Conservation (phyloP, 306 rosid genomes). For the Vachellia pachyceras region DNA sequence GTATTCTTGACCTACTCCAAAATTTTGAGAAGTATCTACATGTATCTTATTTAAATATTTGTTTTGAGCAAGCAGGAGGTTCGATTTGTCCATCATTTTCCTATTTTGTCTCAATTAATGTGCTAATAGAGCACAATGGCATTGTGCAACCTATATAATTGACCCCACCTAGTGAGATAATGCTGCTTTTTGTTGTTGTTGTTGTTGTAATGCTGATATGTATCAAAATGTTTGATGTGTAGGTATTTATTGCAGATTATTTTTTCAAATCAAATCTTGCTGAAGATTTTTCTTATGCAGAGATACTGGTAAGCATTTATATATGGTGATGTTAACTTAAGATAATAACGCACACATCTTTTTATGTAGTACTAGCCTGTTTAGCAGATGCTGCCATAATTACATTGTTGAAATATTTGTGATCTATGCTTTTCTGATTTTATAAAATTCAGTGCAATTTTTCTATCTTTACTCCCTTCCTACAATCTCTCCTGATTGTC, state of each 20-base stretch:
- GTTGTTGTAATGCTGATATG: slow-evolving; percentile 29
- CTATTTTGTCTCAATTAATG: slow-evolving; percentile 4
- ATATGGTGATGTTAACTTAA: neutral
- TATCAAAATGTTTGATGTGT: slow-evolving; percentile 40
- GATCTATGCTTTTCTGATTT: slow-evolving; percentile 13
- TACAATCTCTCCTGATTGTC: slow-evolving; percentile 14
- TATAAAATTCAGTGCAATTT: slow-evolving; percentile 5
- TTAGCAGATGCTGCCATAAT: slow-evolving; percentile 7
- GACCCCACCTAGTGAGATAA: neutral
- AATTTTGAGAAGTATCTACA: slow-evolving; percentile 15
- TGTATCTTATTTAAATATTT: neutral
- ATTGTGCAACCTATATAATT: neutral
- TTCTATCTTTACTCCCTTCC: neutral
- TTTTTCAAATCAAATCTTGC: slow-evolving; percentile 82
- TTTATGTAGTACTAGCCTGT: slow-evolving; percentile 13
- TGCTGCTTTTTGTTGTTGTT: neutral
- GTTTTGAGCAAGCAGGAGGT: slow-evolving; percentile 21
- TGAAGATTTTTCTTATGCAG: slow-evolving; percentile 75
- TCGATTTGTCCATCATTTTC: slow-evolving; percentile 13
- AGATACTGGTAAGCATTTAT: slow-evolving; percentile 66
- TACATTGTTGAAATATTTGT: slow-evolving; percentile 12
- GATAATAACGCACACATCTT: neutral
- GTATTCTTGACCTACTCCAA: neutral
- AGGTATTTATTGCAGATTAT: slow-evolving; percentile 86
- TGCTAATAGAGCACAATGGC: neutral